Conservation (phyloP, 257 asterid genomes). For the Solanum pennellii region DNA sequence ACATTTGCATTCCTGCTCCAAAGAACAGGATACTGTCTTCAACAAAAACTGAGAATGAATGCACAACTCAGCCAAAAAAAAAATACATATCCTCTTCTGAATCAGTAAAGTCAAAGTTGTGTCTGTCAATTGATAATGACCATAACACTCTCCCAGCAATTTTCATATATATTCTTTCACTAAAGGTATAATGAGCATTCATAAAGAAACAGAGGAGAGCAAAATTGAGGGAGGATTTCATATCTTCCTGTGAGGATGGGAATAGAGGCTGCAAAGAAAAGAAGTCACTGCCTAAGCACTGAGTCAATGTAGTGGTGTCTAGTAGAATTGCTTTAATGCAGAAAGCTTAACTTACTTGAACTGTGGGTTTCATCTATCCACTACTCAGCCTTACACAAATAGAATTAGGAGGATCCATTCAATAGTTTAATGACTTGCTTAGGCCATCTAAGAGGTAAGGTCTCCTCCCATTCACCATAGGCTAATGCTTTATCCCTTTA, state of each 20-base stretch:
- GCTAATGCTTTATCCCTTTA: neutral
- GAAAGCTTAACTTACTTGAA: neutral
- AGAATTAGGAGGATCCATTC: neutral
- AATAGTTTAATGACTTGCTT: neutral
- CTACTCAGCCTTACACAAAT: neutral
- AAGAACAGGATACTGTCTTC: neutral
- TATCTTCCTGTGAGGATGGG: neutral
- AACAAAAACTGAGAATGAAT: neutral
- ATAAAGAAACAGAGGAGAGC: neutral
- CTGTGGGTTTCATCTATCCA: neutral
- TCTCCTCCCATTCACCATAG: neutral
- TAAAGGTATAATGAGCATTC: neutral
- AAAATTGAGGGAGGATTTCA: neutral
- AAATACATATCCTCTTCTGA: neutral
- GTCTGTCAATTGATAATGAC: neutral
- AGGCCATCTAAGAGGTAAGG: neutral
- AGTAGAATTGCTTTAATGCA: neutral
- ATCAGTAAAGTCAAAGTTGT: neutral
- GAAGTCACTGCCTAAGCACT: neutral
- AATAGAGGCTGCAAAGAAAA: neutral
- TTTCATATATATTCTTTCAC: neutral
- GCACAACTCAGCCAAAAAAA: neutral
- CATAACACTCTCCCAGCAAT: neutral
- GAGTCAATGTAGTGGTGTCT: neutral
- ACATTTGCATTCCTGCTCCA: neutral